phyloP scores from a whole-genome alignment of 176 grass and related monocot genomes.

The Bothriochloa decipiens region DNA sequence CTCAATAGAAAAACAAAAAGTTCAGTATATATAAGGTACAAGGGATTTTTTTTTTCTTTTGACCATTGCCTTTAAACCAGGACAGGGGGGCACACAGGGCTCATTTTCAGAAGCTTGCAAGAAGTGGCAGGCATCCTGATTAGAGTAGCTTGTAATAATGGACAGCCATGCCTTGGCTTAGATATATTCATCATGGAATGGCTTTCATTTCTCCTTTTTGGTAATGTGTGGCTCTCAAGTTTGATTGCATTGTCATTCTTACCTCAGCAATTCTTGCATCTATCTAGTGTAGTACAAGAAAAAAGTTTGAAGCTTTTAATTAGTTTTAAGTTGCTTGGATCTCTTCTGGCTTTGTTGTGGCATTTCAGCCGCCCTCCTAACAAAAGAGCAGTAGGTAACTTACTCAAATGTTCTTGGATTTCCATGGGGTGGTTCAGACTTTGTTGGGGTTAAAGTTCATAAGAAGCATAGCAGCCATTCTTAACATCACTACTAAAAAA shows the following conservation, averaged over 20 bases:
- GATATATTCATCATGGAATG: slow-evolving; percentile 19
- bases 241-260: slow-evolving; percentile 28
- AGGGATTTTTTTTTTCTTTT: slow-evolving; percentile 48
- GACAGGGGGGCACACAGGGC: slow-evolving; percentile 26
- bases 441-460: slow-evolving; percentile 17
- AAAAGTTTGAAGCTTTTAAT: not conserved
- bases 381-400: slow-evolving; percentile 5
- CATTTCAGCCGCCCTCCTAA: slow-evolving; percentile 10
- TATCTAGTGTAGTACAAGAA: slow-evolving; percentile 1
- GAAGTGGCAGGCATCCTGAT: slow-evolving; percentile 37
- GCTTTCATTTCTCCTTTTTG: slow-evolving; percentile 31
- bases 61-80: slow-evolving; percentile 54
- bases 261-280: slow-evolving; percentile 27
- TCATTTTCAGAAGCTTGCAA: slow-evolving; percentile 39
- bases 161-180: slow-evolving; percentile 29
- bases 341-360: not conserved
- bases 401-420: slow-evolving; percentile 33
- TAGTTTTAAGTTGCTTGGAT: not conserved
- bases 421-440: not conserved
- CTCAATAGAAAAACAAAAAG: slow-evolving; percentile 57
- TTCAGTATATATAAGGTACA: slow-evolving; percentile 22
- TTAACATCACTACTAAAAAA: no score
- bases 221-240: slow-evolving; percentile 44
- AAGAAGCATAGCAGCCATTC: no score
- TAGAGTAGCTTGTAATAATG: slow-evolving; percentile 48